These are phyloP conservation scores for Luffa aegyptiaca DNA, from an alignment of 306 rosid genomes.

Conservation along the genomic window DNA sequence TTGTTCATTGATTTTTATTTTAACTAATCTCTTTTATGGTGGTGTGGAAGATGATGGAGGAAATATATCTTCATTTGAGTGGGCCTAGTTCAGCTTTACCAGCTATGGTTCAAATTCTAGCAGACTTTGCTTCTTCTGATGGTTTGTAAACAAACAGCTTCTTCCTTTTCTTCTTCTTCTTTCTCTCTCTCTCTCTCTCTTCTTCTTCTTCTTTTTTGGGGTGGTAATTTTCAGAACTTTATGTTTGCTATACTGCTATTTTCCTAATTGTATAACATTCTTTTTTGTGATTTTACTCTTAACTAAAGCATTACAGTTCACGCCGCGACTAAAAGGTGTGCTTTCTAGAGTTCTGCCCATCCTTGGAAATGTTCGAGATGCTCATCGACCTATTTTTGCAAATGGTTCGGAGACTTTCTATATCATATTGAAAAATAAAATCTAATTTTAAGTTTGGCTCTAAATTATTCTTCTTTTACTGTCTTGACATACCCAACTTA, in stretches of 20 bases:
- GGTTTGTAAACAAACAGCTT: constrained; percentile 38
- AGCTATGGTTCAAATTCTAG: constrained; percentile 91
- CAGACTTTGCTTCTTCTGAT: constrained; percentile 79
- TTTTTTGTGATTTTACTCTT: constrained; percentile 19
- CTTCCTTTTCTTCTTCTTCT: no score
- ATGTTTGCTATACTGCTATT: background rate
- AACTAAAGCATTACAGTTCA: constrained; percentile 73
- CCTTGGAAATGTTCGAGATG: constrained; percentile 88
- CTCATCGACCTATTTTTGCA: constrained; percentile 77
- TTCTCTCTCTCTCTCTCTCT: no score
- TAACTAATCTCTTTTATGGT: constrained; percentile 6
- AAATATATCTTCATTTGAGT: constrained; percentile 75
- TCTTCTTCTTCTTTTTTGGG: no score
- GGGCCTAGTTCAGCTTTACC: constrained; percentile 75
- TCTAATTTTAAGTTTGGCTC: constrained; percentile 5
- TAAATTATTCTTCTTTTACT: background rate
- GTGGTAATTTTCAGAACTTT: background rate
- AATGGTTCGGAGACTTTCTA: constrained; percentile 47
- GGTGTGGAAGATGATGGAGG: constrained; percentile 89
- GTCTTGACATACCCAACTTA: background rate
- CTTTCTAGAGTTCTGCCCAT: constrained; percentile 91
- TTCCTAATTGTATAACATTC: constrained; percentile 1
- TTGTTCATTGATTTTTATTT: background rate
- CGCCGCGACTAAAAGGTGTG: constrained; percentile 81
- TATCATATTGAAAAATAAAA: constrained; percentile 8